A percentile compares a stretch with the other conserved stretches of the same genome.
Evolutionary conservation across 2,329 filamentous ascomycete species (phyloP).

Genomic region (Thermoascus crustaceus): DNA sequence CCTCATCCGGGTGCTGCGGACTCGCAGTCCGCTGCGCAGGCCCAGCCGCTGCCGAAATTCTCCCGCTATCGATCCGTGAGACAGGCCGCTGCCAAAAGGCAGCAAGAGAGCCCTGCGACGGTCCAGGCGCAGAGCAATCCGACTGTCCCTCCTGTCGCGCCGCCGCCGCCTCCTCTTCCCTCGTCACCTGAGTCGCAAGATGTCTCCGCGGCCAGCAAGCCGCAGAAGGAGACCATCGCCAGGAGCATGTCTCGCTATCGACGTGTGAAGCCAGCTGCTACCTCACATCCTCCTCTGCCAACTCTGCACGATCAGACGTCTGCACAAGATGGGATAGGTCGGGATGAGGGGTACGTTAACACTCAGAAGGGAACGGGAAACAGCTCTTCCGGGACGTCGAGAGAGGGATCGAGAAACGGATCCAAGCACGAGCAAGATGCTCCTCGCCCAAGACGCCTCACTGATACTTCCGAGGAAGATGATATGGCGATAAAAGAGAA

Average conservation of each 20-base stretch:
- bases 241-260: slow-evolving; percentile 34
- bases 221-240: slow-evolving; percentile 16
- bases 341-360: too few relatives aligned
- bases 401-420: too few relatives aligned
- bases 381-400: too few relatives aligned
- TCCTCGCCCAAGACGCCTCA: too few relatives aligned
- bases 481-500: slow-evolving; percentile 24
- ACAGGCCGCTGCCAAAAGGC: slow-evolving; percentile 31
- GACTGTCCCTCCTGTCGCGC: slow-evolving; percentile 1
- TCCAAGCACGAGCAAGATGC: too few relatives aligned
- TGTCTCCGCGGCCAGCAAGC: background rate
- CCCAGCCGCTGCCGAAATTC: slow-evolving; percentile 35
- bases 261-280: slow-evolving; percentile 12
- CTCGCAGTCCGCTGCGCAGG: background rate
- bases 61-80: slow-evolving; percentile 53
- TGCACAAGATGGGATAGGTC: too few relatives aligned
- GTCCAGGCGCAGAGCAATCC: slow-evolving; percentile 7
- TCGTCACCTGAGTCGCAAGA: slow-evolving; percentile 5
- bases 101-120: slow-evolving; percentile 10
- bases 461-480: slow-evolving; percentile 11
- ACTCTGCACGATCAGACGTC: too few relatives aligned
- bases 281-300: slow-evolving; percentile 4
- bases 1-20: slow-evolving; percentile 9
- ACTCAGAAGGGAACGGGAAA: too few relatives aligned
- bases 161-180: slow-evolving; percentile 3